Conservation (phyloP, 345 rosid species). For the Syzygium aromaticum region DNA sequence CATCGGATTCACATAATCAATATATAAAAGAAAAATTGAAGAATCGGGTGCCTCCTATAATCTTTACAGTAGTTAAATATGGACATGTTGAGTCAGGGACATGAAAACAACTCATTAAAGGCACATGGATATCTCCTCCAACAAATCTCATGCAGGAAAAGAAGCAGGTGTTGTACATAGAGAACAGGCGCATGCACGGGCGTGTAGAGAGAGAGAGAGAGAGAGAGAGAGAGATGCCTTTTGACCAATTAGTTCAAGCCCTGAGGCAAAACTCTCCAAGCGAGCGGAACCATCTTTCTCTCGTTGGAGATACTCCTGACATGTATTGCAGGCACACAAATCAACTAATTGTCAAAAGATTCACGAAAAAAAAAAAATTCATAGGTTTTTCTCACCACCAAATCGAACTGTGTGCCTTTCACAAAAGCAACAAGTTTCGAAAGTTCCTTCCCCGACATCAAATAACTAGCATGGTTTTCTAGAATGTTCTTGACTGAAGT, state of each 20-base stretch:
- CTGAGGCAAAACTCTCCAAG: slow-evolving; percentile 85
- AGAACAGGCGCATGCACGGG: background rate
- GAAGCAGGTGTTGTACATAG: background rate
- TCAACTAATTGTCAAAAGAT: slow-evolving; percentile 1
- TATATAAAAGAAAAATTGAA: background rate
- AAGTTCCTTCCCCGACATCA: slow-evolving; percentile 97
- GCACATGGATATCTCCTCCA: background rate
- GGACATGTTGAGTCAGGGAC: background rate
- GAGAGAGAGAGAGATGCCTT: slow-evolving; percentile 37
- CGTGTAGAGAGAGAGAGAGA: background rate
- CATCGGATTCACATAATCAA: background rate
- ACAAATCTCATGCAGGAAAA: background rate
- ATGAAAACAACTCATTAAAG: background rate
- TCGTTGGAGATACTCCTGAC: slow-evolving; percentile 92
- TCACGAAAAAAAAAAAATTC: background rate
- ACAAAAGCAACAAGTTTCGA: slow-evolving; percentile 98
- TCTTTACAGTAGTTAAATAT: background rate
- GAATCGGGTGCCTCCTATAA: background rate
- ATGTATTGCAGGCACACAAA: background rate
- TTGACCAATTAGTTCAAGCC: slow-evolving; percentile 80
- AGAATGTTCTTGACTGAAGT: slow-evolving; percentile 83
- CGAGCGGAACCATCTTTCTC: slow-evolving; percentile 84
- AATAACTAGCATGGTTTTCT: slow-evolving; percentile 92
- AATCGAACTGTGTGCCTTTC: slow-evolving; percentile 97
- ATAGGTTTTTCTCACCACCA: slow-evolving; percentile 56